Conservation (phyloP, 73 alveolate genomes). For the Diophrys appendiculata region DNA sequence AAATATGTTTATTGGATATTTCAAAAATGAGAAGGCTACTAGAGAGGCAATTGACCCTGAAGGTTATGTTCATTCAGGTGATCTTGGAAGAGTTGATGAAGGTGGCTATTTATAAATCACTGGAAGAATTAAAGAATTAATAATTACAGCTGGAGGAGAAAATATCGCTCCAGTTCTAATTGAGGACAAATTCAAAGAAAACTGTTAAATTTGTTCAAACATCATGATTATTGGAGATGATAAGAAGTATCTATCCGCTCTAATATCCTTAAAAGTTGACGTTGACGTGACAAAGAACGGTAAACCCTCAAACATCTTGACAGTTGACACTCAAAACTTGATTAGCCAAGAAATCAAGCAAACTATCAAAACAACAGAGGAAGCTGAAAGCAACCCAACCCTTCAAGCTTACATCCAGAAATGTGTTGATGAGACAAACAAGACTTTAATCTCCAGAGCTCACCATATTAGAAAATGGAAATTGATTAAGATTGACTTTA, state of each 20-base stretch:
- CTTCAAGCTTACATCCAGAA: slow-evolving; percentile 58
- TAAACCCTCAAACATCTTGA: slow-evolving; percentile 63
- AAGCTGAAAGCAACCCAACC: slow-evolving; percentile 48
- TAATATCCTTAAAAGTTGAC: slow-evolving; percentile 66
- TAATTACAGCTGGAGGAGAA: slow-evolving; percentile 98
- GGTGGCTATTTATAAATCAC: slow-evolving; percentile 86
- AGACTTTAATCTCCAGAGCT: slow-evolving; percentile 75
- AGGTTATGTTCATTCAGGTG: slow-evolving; percentile 96
- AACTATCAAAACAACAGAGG: slow-evolving; percentile 67
- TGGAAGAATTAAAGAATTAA: slow-evolving; percentile 91
- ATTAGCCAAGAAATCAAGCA: slow-evolving; percentile 33
- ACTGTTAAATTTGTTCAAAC: slow-evolving; percentile 74
- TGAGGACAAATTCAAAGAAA: slow-evolving; percentile 79
- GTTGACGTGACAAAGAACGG: slow-evolving; percentile 58
- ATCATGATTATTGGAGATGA: slow-evolving; percentile 84
- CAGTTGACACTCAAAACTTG: slow-evolving; percentile 64
- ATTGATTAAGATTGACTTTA: slow-evolving; percentile 69
- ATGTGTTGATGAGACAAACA: slow-evolving; percentile 68
- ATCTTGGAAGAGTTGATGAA: slow-evolving; percentile 84
- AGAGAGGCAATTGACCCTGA: slow-evolving; percentile 83
- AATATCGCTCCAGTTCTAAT: slow-evolving; percentile 95
- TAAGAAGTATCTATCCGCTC: slow-evolving; percentile 62
- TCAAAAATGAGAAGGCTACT: slow-evolving; percentile 84
- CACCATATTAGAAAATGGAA: slow-evolving; percentile 74
- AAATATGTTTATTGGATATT: slow-evolving; percentile 92